These are phyloP conservation scores for Chalaropsis thielavioides DNA, from an alignment of 2,329 filamentous ascomycete species.

Conservation along the genomic window DNA sequence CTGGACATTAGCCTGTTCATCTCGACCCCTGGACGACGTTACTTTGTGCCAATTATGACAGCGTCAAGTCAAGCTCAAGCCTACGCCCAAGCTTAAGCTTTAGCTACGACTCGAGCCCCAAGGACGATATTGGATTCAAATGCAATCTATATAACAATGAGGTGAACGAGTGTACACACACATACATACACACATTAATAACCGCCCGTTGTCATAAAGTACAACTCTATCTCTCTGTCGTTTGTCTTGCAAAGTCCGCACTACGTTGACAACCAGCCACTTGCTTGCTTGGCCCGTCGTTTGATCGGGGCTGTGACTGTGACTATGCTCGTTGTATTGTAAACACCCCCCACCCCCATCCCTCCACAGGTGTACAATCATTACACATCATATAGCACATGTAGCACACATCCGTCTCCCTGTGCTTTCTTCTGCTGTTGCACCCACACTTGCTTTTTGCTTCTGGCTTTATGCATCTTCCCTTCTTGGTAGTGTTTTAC, in stretches of 20 bases:
- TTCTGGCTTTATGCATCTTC: not conserved
- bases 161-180: no score
- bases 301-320: not conserved
- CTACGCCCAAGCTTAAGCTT: not conserved
- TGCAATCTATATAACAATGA: no score
- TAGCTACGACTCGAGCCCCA: no score
- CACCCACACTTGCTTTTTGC: not conserved
- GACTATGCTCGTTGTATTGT: no score
- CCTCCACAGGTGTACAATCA: not conserved
- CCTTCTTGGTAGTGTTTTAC: not conserved
- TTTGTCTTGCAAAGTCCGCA: no score
- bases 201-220: no score
- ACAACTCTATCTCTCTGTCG: no score
- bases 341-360: no score
- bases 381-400: not conserved
- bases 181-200: no score
- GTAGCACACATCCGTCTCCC: not conserved
- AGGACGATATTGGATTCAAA: no score
- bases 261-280: no score
- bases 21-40: not conserved
- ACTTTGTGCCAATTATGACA: constrained; percentile 4
- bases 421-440: not conserved
- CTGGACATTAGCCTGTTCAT: not conserved
- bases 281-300: not conserved
- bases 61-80: not conserved